Evolutionary conservation across 192 early-diverging fungal species (phyloP).

Genomic region (Coemansia sp.): DNA sequence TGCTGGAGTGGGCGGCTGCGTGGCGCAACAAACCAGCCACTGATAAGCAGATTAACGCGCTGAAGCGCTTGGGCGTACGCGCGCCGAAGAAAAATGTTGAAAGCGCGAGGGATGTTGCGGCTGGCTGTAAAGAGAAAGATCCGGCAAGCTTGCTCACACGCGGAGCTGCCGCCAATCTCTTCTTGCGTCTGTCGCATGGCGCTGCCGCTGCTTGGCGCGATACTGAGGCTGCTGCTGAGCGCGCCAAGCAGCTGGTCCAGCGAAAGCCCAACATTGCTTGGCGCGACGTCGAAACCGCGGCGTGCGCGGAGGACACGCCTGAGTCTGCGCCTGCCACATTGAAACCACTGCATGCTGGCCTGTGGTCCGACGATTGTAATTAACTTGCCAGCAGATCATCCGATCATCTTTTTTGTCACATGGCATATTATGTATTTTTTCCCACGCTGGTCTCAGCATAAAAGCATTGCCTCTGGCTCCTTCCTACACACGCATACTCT

Average conservation of each 20-base stretch:
- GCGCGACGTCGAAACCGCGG: too few species aligned
- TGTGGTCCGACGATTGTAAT: too few species aligned
- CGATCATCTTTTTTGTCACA: too few species aligned
- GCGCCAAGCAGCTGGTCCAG: not conserved
- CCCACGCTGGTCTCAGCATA: too few species aligned
- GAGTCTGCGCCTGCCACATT: not conserved
- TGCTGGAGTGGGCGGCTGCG: not conserved
- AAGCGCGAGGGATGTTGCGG: not conserved
- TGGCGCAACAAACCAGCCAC: slow-evolving; percentile 4
- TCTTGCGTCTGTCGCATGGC: not conserved
- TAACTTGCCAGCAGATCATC: too few species aligned
- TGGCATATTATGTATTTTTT: too few species aligned
- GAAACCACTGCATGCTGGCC: too few species aligned
- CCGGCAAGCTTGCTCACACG: not conserved
- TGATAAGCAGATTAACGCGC: slow-evolving; percentile 1
- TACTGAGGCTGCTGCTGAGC: not conserved
- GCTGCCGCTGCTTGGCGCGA: not conserved
- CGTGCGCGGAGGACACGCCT: too few species aligned
- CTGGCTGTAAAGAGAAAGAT: not conserved
- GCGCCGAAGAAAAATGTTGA: not conserved
- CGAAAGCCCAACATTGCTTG: not conserved
- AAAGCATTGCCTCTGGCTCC: too few species aligned
- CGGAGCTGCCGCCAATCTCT: not conserved
- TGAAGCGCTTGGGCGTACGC: not conserved
- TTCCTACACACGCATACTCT: too few species aligned